Evolutionary conservation across 768 basidiomycete genomes (phyloP), one percentile per base, ranked within the genome.

Genomic region (Mycena vulgaris): DNA sequence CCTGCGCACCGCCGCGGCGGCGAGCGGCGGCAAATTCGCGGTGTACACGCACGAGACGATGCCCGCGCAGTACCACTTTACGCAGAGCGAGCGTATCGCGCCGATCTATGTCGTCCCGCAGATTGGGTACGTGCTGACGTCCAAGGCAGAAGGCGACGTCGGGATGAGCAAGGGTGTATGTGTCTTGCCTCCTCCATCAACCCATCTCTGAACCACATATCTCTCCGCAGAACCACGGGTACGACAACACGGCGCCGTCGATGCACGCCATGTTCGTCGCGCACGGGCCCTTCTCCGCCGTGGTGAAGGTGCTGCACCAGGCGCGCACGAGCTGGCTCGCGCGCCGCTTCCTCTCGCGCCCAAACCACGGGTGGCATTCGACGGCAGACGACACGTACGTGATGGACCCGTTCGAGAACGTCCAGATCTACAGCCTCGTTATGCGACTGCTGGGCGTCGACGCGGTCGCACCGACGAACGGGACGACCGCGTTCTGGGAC

Each of bases 241-340:
- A 96, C 76, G 95, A 97, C 78, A 96, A 96, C 73, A 79, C 87
- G 21, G 89, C 91, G 47, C 75, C 83, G 16, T 84, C 92, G 8
- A 97, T 97, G 96, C 89, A 90, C 58, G 95, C 95, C 2, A 92
- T 95, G 77, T 97, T 97, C 79, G 91, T 97, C 66, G 95, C 95
- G 13, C 95, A 96, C 76, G 96, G 96, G 1, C 96, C 96, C 0
- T 96, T 96, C 79, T 90, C 93, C 17, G 80, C 88, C 14, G 86
- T 89, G 48, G 85, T 90, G 60, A 96, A 95, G 79, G 81, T 85
- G 9, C 78, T 86, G 51, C 86, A 90, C 73, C 83, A 86, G 28
- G 73, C 56, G 49, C 77, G 74, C 35, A 74, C 76, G 23, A 69
- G 55, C 40, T 37, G 47, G 58, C 42, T 63, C 72, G 48, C 57